Percentiles rank a stretch among this genome's conserved stretches.
phyloP scores from a whole-genome alignment of 257 asterid genomes.

The Penstemon barbatus region DNA sequence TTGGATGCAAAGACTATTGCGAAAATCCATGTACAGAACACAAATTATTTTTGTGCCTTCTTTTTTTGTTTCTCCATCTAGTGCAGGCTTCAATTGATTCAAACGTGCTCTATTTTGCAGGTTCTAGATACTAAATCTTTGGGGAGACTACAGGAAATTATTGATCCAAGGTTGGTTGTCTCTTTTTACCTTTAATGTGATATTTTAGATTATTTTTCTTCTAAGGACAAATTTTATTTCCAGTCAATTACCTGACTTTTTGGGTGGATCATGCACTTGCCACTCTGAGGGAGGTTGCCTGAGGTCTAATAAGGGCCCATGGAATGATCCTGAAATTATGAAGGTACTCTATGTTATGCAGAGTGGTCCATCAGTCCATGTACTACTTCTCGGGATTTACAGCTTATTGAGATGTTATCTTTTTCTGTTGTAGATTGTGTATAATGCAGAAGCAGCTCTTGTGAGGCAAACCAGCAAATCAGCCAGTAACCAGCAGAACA shows the following conservation, averaged over 20 bases:
- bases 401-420: slow-evolving; percentile 17
- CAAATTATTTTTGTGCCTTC: slow-evolving; percentile 1
- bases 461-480: slow-evolving; percentile 47
- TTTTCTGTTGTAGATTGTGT: slow-evolving; percentile 55
- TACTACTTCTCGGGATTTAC: slow-evolving; percentile 12
- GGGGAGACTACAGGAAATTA: slow-evolving; percentile 71
- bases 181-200: slow-evolving; percentile 23
- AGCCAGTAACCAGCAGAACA: slow-evolving; percentile 48
- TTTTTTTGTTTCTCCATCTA: slow-evolving; percentile 1
- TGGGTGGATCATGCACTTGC: slow-evolving; percentile 92
- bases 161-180: slow-evolving; percentile 68
- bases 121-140: slow-evolving; percentile 78
- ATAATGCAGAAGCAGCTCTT: slow-evolving; percentile 49
- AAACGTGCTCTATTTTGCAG: slow-evolving; percentile 40
- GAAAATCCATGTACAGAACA: slow-evolving; percentile 63
- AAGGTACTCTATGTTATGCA: slow-evolving; percentile 49
- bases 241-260: slow-evolving; percentile 91
- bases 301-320: slow-evolving; percentile 88
- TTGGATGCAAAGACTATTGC: slow-evolving; percentile 79
- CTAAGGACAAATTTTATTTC: slow-evolving; percentile 31
- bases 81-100: slow-evolving; percentile 27
- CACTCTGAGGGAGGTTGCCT: slow-evolving; percentile 87
- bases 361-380: slow-evolving; percentile 16
- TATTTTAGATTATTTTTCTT: slow-evolving; percentile 11
- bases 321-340: slow-evolving; percentile 91